A percentile compares a stretch with the other conserved stretches of the same genome.
phyloP scores from a whole-genome alignment of 495 filamentous ascomycete genomes.

The Lepidopterella palustris region DNA sequence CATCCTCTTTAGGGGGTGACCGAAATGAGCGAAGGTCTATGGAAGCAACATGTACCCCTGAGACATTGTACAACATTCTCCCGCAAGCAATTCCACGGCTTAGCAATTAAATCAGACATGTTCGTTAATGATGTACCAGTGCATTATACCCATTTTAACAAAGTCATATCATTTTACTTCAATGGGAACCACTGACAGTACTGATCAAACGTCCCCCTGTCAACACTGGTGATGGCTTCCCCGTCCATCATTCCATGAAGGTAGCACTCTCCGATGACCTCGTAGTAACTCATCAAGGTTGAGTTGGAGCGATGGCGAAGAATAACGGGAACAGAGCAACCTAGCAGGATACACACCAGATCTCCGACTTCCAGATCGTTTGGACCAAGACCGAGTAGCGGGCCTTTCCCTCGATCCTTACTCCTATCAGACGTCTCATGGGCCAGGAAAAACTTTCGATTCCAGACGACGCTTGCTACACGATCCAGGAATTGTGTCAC shows the following conservation, averaged over 20 bases:
- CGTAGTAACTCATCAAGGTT: not conserved
- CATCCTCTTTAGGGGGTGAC: no score
- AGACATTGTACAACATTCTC: no score
- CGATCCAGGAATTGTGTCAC: slow-evolving; percentile 33
- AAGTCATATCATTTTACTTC: not conserved
- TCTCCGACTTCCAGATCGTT: slow-evolving; percentile 14
- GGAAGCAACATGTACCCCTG: no score
- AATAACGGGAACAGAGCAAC: slow-evolving; percentile 30
- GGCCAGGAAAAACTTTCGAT: slow-evolving; percentile 25
- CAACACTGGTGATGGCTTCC: not conserved
- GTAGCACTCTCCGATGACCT: slow-evolving; percentile 7
- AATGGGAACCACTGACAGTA: not conserved
- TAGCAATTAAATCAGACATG: no score
- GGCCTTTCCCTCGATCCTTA: not conserved
- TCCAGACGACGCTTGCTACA: slow-evolving; percentile 38
- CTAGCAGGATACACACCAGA: slow-evolving; percentile 27
- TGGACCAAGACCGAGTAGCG: slow-evolving; percentile 1
- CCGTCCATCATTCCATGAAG: slow-evolving; percentile 12
- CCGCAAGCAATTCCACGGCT: no score
- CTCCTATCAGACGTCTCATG: not conserved
- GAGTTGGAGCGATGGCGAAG: not conserved
- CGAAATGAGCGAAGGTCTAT: no score
- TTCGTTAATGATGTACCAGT: no score
- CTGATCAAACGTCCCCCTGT: not conserved
- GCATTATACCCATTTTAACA: not conserved